Percentiles rank a stretch among this genome's conserved stretches.
phyloP scores from a whole-genome alignment of 164 flowering plant genomes.

The Houttuynia cordata region DNA sequence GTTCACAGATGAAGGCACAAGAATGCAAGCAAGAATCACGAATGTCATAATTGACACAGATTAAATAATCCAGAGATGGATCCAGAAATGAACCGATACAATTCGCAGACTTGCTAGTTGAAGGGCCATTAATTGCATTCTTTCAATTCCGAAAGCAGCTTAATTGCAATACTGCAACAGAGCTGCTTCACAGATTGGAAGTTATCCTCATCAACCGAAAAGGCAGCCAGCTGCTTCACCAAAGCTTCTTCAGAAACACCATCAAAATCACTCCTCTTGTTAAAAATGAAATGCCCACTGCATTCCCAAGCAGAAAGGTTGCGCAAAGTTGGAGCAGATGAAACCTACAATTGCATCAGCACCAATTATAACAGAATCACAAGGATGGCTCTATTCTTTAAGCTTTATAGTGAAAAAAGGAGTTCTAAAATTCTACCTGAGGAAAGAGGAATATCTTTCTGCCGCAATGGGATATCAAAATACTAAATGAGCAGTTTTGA shows the following conservation, averaged over 20 bases:
- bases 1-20: no score
- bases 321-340: not conserved
- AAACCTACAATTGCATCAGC: conserved; percentile 2
- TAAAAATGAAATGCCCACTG: conserved; percentile 23
- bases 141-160: not conserved
- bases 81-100: not conserved
- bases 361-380: not conserved
- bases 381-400: no score
- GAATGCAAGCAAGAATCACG: no score
- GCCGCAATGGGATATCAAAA: conserved; percentile 21
- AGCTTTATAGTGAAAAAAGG: not conserved
- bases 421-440: conserved; percentile 12
- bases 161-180: conserved; percentile 21
- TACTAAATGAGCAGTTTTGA: conserved; percentile 9
- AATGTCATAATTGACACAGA: not conserved
- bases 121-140: not conserved
- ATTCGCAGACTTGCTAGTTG: not conserved
- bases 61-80: not conserved
- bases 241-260: conserved; percentile 18
- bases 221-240: conserved; percentile 12
- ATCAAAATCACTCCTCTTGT: conserved; percentile 12
- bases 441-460: conserved; percentile 20
- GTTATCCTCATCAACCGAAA: conserved; percentile 14
- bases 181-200: conserved; percentile 22
- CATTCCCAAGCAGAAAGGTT: conserved; percentile 28